phyloP scores from a whole-genome alignment of 1,284 basidiomycete species.

The Cryptococcus sp. region DNA sequence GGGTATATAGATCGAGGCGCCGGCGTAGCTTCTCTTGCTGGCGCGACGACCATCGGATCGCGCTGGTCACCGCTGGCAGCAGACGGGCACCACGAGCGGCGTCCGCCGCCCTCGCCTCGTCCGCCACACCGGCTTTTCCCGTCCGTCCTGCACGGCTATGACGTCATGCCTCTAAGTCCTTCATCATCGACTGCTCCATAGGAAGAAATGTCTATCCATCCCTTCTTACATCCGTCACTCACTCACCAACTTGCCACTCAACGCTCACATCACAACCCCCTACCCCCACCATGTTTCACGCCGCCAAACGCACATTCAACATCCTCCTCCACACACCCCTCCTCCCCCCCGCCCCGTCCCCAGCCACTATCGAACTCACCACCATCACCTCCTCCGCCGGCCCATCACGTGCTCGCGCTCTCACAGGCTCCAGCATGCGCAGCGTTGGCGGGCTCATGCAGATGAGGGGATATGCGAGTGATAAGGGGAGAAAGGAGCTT shows the following conservation, averaged over 20 bases:
- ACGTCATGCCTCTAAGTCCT: too few relatives aligned
- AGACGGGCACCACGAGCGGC: too few relatives aligned
- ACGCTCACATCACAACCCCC: constrained; percentile 1
- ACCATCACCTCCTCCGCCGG: constrained; percentile 21
- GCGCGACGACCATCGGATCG: too few relatives aligned
- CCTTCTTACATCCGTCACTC: too few relatives aligned
- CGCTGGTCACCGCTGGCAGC: too few relatives aligned
- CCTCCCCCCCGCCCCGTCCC: constrained; percentile 28
- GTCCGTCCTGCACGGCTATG: too few relatives aligned
- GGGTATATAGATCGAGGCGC: too few relatives aligned
- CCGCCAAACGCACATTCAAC: constrained; percentile 30
- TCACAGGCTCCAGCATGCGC: constrained; percentile 26
- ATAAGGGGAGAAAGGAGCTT: constrained; percentile 41
- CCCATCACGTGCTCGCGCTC: constrained; percentile 25
- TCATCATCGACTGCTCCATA: too few relatives aligned
- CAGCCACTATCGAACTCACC: constrained; percentile 35
- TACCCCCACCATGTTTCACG: constrained; percentile 26
- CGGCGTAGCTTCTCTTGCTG: too few relatives aligned
- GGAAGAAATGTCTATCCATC: too few relatives aligned
- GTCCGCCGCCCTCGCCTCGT: too few relatives aligned
- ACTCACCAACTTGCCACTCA: constrained; percentile 2
- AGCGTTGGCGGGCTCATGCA: constrained; percentile 7
- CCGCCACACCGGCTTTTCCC: too few relatives aligned
- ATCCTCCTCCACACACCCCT: constrained; percentile 43
- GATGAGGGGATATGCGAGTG: constrained; percentile 37